A percentile compares a stretch with the other conserved stretches of the same genome.
Evolutionary conservation across 179 eudicot genomes (phyloP).

Genomic region (Sideroxylon spinosum): DNA sequence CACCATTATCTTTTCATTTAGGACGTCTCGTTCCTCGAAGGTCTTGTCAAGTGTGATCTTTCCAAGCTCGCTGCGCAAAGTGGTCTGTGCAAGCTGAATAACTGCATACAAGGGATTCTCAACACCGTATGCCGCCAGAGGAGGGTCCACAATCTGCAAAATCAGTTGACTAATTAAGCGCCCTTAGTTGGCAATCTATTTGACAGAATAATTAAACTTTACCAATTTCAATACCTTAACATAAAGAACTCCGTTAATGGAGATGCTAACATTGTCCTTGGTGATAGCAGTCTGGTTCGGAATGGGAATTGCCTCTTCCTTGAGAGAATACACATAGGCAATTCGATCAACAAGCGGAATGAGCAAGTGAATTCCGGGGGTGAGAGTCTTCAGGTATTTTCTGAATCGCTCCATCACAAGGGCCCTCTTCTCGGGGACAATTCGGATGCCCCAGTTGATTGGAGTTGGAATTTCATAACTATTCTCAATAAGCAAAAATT

Average conservation of each 20-base stretch:
- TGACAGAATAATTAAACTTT: not conserved
- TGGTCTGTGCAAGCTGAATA: conserved; percentile 88
- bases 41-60: conserved; percentile 90
- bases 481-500: not conserved
- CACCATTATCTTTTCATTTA: conserved; percentile 89
- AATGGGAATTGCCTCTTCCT: conserved; percentile 82
- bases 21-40: conserved; percentile 87
- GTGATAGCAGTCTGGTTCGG: conserved; percentile 90
- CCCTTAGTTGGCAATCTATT: not conserved
- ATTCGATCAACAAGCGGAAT: conserved; percentile 74
- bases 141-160: conserved; percentile 73
- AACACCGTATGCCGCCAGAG: conserved; percentile 85
- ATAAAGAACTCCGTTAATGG: conserved; percentile 85
- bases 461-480: conserved; percentile 62
- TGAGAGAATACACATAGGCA: conserved; percentile 79
- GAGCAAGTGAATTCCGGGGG: conserved; percentile 75
- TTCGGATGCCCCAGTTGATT: conserved; percentile 72
- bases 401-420: conserved; percentile 89
- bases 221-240: conserved; percentile 49
- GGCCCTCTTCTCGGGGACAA: conserved; percentile 87
- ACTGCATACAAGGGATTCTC: conserved; percentile 83
- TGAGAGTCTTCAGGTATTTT: conserved; percentile 58
- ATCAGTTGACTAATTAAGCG: not conserved
- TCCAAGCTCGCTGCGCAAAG: conserved; percentile 95
- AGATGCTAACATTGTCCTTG: conserved; percentile 83